These are phyloP conservation scores for Jacaranda mimosifolia DNA, from an alignment of 257 asterid genomes.

Conservation along the genomic window DNA sequence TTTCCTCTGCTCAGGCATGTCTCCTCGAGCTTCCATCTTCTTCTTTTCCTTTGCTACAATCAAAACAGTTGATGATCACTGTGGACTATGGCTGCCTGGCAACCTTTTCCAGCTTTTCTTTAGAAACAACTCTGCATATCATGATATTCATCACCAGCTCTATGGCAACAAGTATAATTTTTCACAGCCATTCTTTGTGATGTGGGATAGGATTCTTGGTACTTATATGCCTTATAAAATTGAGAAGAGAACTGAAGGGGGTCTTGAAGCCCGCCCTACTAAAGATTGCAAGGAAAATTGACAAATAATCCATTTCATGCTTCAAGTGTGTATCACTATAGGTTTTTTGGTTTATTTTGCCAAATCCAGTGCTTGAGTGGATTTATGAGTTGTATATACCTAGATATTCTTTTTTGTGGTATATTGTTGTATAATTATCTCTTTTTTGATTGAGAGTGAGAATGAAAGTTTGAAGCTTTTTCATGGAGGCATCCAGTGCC, in stretches of 20 bases:
- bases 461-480: constrained; percentile 34
- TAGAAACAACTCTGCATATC: constrained; percentile 78
- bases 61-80: constrained; percentile 92
- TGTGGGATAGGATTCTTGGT: constrained; percentile 76
- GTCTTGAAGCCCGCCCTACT: constrained; percentile 66
- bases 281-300: constrained; percentile 61
- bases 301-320: neutral
- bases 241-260: constrained; percentile 72
- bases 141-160: constrained; percentile 77
- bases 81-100: constrained; percentile 93
- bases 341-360: constrained; percentile 20
- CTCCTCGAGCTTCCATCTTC: constrained; percentile 86
- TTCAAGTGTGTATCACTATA: constrained; percentile 37
- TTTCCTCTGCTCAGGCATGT: constrained; percentile 91
- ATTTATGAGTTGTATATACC: constrained; percentile 49
- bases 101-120: constrained; percentile 73
- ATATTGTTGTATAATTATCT: constrained; percentile 52
- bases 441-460: constrained; percentile 30
- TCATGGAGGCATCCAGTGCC: constrained; percentile 25
- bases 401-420: constrained; percentile 27
- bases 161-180: constrained; percentile 72
- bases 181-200: constrained; percentile 84
- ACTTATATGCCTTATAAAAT: constrained; percentile 77
- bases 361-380: constrained; percentile 30
- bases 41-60: constrained; percentile 91